Base-by-base conservation (phyloP, 352 stramenopile species). In the Globisporangium carolinianum region DNA sequence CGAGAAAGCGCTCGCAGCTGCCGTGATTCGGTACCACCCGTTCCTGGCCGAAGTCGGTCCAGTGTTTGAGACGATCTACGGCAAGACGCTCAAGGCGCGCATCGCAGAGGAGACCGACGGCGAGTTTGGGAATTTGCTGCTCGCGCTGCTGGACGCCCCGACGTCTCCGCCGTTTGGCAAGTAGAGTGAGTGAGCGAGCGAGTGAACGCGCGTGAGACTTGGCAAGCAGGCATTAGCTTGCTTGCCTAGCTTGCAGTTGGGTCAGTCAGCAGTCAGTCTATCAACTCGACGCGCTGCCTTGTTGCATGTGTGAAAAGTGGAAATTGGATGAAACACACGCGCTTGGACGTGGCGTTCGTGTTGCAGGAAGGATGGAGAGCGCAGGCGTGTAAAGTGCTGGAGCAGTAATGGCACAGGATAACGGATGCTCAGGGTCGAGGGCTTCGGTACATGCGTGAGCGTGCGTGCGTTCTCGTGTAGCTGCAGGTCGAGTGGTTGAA, bases 11-110 rank as follows among this genome's bases (percentile, higher is more conserved):
- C 69, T 92, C 9, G 83, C 69, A 49, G 68, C 76, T 39, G 65
- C 79, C 17, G 63, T 90, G 54, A 78, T 92, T 53, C 80, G 83
- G 45, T 92, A 90, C 66, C 76, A 90, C 62, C 46, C 63, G 54
- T 83, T 82, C 61, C 63, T 90, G 47, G 36, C 56, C n/a, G 61
- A 76, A 39, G 70, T 92, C 56, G 68, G 71, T 50, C 58, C 66
- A 15, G 65, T 68, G 32, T 92, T 80, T 59, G 68, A 88, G 63
- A 63, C 69, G 39, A 76, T 78, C 55, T 84, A 89, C 69, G 68
- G 75, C 54, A 83, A 65, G 65, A 70, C 75, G 58, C 66, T 92
- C 41, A 69, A 71, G 42, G 75, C 84, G 52, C 79, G 76, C 65
- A 72, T 90, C 51, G 46, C 79, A 52, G 70, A 56, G 36, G 79